These are phyloP conservation scores for Leishmania tarentolae DNA, from an alignment of 208 protist species.

Conservation along the genomic window DNA sequence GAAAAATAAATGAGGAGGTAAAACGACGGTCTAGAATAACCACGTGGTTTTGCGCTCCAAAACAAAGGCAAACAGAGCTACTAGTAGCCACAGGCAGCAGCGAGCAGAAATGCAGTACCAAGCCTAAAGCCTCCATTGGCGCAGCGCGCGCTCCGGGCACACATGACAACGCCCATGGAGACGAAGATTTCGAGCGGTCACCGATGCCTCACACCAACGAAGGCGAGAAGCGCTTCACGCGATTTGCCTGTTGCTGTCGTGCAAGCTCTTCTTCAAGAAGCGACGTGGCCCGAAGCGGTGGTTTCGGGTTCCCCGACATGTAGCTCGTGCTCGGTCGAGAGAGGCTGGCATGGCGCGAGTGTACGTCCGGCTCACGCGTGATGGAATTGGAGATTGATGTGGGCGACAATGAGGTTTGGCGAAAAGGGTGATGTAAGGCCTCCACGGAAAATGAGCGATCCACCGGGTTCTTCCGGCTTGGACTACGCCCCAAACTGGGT, in stretches of 20 bases:
- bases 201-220: conserved; percentile 3
- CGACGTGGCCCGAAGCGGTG: conserved; percentile 13
- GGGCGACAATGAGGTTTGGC: not conserved
- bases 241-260: conserved; percentile 34
- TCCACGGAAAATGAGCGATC: not conserved
- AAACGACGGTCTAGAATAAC: too few relatives aligned
- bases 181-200: not conserved
- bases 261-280: conserved; percentile 32
- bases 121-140: not conserved
- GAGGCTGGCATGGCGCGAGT: not conserved
- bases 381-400: not conserved
- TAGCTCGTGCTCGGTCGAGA: conserved; percentile 18
- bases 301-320: conserved; percentile 7
- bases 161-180: not conserved
- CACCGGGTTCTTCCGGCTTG: not conserved
- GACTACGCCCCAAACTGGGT: conserved; percentile 13
- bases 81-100: not conserved
- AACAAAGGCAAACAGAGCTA: not conserved
- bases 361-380: conserved; percentile 12
- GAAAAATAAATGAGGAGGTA: not conserved
- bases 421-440: not conserved
- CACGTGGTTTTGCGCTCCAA: not conserved
- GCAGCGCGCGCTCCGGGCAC: not conserved
- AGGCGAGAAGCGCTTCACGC: conserved; percentile 35
- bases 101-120: not conserved